Base-by-base conservation (phyloP, 768 basidiomycete genomes). In the Cyclocybe cylindracea region DNA sequence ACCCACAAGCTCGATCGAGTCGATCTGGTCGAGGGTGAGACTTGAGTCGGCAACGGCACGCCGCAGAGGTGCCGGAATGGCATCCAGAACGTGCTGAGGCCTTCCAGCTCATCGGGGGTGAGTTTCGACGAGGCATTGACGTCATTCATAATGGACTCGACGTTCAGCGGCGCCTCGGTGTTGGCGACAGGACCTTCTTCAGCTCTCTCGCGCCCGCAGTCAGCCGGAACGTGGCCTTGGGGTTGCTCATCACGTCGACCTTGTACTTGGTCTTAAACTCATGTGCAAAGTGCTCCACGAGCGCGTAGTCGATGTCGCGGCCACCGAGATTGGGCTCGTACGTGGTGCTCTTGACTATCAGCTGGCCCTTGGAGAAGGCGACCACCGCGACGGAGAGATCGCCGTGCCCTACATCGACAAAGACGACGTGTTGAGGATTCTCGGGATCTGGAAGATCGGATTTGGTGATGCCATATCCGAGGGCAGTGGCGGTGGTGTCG, bases 381-480 rank as follows among this genome's bases (percentile, higher is more conserved):
- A 94, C 86, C 66, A 98, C 81, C 61, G 92, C 68, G 54, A 89
- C 91, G 24, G 91, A 89, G 73, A 94, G 79, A 73, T 84, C 84
- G 5, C 93, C 91, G 78, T 98, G 97, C 44, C 97, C 97, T 52
- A 95, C 84, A 62, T 99, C 97, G 62, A 98, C 84, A 65, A 99
- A 98, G 57, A 88, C 89, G 69, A 99, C 86, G 69, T 97, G 82
- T 33, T 87, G 82, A 0, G 95, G 88, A 58, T 69, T 74, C 55
- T 95, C 94, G 33, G 85, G 68, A 10, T 88, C 85, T 16, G 97
- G 97, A 39, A 99, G 86, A 69, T 99, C 97, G 24, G 89, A 85
- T 74, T 99, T 99, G 59, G 96, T 99, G 79, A 98, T 98, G 60
- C 97, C 97, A 74, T 96, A 99, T 46, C 92, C 94, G 68, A 99